Evolutionary conservation across 1,139 yeast species (phyloP), one percentile per base, ranked within the genome.

Genomic region (Blastobotrys persicus): DNA sequence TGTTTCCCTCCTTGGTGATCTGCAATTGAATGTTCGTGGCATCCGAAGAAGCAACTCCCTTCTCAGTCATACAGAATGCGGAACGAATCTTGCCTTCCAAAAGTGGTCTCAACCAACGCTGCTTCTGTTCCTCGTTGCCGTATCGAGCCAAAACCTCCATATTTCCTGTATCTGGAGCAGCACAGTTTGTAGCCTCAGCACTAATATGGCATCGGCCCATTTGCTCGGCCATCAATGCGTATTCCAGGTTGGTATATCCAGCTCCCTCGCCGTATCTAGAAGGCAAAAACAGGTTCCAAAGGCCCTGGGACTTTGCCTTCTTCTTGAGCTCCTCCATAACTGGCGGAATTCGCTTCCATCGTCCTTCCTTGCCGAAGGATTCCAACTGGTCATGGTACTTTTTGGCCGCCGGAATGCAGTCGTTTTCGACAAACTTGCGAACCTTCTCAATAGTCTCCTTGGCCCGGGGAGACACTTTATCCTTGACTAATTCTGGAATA

Each of bases 131-230:
- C 1, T 65, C 67, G 45, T 69, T 75, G 31, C 84, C 88, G 62
- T 79, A 82, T 56, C 76, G 75, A 33, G 85, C 85, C 55, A 83
- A 65, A 18, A 83, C 72, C 63, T 83, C 88, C 85, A 82, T 82
- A 61, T 83, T 82, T 5, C 88, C 88, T n/a, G 88, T 82, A 59
- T 83, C 88, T 13, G 88, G 88, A 5, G 88, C 88, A 48, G 67
- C 69, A 23, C 83, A 78, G 63, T 83, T 83, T 55, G 84, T 80
- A 23, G 80, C 84, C 61, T 80, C 85, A 1, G 87, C 82, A 1
- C 80, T 86, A 46, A 74, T 63, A 49, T 70, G 68, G 1, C 81
- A 73, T 49, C 80, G 71, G 18, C 88, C 88, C 64, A 83, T 72
- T 59, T 80, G 81, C 59, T 79, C 81, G 1, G 86, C 85, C 88